These are phyloP conservation scores for Penicillium expansum DNA, from an alignment of 2,329 filamentous ascomycete species.

Conservation along the genomic window DNA sequence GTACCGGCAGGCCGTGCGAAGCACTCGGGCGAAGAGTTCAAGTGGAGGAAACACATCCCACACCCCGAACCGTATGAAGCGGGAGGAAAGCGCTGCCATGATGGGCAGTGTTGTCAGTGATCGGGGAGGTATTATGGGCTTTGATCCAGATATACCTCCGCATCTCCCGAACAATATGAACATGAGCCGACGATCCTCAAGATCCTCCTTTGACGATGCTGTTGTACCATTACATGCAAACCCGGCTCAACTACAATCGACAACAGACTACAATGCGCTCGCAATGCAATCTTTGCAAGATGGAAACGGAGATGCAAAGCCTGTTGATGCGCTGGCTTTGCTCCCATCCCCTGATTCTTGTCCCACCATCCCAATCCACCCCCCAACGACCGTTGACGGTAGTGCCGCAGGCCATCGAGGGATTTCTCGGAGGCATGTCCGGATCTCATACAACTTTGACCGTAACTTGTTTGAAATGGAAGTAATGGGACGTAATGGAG, in stretches of 20 bases:
- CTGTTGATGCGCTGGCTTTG: constrained; percentile 46
- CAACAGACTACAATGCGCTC: constrained; percentile 47
- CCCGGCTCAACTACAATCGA: constrained; percentile 38
- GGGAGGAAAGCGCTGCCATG: constrained; percentile 44
- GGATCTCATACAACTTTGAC: constrained; percentile 60
- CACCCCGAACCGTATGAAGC: constrained; percentile 45
- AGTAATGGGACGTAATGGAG: constrained; percentile 58
- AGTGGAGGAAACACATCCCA: constrained; percentile 46
- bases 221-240: constrained; percentile 36
- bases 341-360: constrained; percentile 54
- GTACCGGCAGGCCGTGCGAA: constrained; percentile 40
- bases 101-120: constrained; percentile 55
- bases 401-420: constrained; percentile 52
- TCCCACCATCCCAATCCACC: constrained; percentile 60
- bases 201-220: constrained; percentile 46
- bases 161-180: constrained; percentile 36
- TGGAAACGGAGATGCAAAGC: constrained; percentile 37
- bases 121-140: constrained; percentile 54
- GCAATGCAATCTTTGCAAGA: constrained; percentile 46
- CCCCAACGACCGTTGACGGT: constrained; percentile 48
- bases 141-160: constrained; percentile 44
- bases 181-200: constrained; percentile 50
- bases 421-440: constrained; percentile 62
- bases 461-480: constrained; percentile 57
- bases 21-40: constrained; percentile 46